Percentiles rank a stretch among this genome's conserved stretches.
Evolutionary conservation across 306 rosid genomes (phyloP).

Genomic region (Quercus bicolor): DNA sequence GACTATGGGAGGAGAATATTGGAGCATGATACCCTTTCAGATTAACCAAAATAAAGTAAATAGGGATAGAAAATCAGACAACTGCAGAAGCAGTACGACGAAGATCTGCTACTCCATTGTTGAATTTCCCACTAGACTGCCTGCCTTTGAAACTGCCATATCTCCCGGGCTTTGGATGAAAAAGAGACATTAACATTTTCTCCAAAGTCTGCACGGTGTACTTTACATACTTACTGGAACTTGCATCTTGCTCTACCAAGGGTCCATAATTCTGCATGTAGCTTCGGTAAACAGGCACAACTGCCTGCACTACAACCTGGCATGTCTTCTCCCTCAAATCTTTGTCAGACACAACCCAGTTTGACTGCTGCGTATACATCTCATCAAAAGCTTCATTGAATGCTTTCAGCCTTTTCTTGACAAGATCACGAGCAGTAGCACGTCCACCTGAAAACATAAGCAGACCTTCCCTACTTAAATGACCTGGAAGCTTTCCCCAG

Average conservation of each 20-base stretch:
- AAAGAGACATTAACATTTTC: slow-evolving; percentile 77
- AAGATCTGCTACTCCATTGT: slow-evolving; percentile 56
- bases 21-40: slow-evolving; percentile 7
- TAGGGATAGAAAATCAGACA: slow-evolving; percentile 35
- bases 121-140: slow-evolving; percentile 64
- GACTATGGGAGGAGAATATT: slow-evolving; percentile 1
- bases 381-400: slow-evolving; percentile 89
- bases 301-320: slow-evolving; percentile 84
- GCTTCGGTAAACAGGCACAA: slow-evolving; percentile 96
- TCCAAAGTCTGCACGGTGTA: slow-evolving; percentile 87
- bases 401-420: slow-evolving; percentile 85
- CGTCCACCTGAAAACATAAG: slow-evolving; percentile 95
- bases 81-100: slow-evolving; percentile 84
- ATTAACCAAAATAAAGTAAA: slow-evolving; percentile 14
- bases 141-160: slow-evolving; percentile 72
- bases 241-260: slow-evolving; percentile 88
- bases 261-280: slow-evolving; percentile 99
- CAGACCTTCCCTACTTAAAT: slow-evolving; percentile 91
- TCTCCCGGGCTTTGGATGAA: slow-evolving; percentile 73
- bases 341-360: slow-evolving; percentile 66
- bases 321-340: slow-evolving; percentile 92
- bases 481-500: slow-evolving; percentile 96
- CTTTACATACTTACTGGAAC: slow-evolving; percentile 78
- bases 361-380: slow-evolving; percentile 69
- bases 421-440: slow-evolving; percentile 98